Evolutionary conservation across 768 basidiomycete species (phyloP).

Genomic region (Floccularia luteovirens): DNA sequence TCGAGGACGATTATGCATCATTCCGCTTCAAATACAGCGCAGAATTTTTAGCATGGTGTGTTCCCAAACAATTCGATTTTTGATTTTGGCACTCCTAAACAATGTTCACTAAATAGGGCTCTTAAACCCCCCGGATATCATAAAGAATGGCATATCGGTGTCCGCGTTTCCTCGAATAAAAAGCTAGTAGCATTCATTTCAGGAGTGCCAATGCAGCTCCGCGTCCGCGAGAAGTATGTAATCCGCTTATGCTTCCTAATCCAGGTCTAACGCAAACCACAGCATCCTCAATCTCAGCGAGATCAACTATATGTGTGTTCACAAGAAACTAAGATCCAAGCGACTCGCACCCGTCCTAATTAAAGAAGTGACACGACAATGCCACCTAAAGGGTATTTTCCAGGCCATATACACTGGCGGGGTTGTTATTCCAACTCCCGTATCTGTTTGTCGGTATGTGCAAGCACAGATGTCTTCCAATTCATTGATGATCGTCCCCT

Average conservation of each 20-base stretch:
- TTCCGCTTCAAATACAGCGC: slow-evolving; percentile 96
- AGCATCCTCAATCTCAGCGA: slow-evolving; percentile 74
- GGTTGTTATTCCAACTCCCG: slow-evolving; percentile 87
- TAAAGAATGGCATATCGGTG: slow-evolving; percentile 94
- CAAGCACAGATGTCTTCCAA: neutral
- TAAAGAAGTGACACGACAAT: slow-evolving; percentile 93
- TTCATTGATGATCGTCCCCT: slow-evolving; percentile 5
- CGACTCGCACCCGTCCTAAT: slow-evolving; percentile 93
- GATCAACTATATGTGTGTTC: slow-evolving; percentile 96
- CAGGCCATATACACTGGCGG: slow-evolving; percentile 98
- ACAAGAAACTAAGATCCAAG: slow-evolving; percentile 95
- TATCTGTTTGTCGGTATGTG: slow-evolving; percentile 72
- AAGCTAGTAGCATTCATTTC: slow-evolving; percentile 97
- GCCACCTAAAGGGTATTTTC: slow-evolving; percentile 84
- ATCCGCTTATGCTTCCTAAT: neutral
- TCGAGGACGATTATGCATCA: slow-evolving; percentile 93
- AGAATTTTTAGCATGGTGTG: slow-evolving; percentile 88
- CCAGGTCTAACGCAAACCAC: neutral
- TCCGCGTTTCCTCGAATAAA: slow-evolving; percentile 83
- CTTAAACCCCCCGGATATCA: slow-evolving; percentile 89
- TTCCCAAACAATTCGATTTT: neutral
- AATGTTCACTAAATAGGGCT: slow-evolving; percentile 49
- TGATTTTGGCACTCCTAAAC: neutral
- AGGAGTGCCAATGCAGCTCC: slow-evolving; percentile 80
- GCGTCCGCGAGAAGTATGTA: slow-evolving; percentile 78